phyloP scores from a whole-genome alignment of 1,139 yeast genomes.

The Yamadazyma mexicana region DNA sequence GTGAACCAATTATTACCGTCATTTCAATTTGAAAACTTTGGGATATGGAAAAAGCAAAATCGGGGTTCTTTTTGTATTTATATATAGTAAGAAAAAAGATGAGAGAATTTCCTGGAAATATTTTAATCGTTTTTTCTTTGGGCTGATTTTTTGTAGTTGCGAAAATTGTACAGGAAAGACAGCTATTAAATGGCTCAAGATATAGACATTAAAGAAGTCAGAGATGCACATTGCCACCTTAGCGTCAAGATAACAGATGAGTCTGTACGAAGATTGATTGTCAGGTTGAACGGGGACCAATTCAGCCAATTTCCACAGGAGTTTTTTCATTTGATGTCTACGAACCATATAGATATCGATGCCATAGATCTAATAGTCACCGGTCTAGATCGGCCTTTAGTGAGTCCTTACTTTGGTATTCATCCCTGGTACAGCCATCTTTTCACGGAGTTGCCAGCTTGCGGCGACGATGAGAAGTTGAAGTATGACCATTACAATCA shows the following conservation, averaged over 20 bases:
- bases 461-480: conserved; percentile 17
- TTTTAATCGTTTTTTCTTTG: neutral
- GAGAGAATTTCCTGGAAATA: conserved; percentile 1
- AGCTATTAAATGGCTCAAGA: too few relatives aligned
- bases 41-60: neutral
- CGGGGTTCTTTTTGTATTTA: neutral
- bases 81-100: neutral
- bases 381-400: conserved; percentile 19
- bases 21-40: conserved; percentile 22
- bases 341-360: conserved; percentile 51
- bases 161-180: neutral
- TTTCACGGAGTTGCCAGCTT: conserved; percentile 32
- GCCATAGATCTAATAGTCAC: conserved; percentile 33
- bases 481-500: conserved; percentile 54
- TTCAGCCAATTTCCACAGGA: neutral
- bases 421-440: conserved; percentile 91
- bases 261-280: conserved; percentile 3
- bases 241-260: conserved; percentile 7
- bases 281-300: neutral
- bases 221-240: conserved; percentile 18
- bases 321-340: conserved; percentile 52
- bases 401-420: conserved; percentile 72
- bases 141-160: neutral
- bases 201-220: neutral
- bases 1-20: conserved; percentile 62